A percentile compares a stretch with the other conserved stretches of the same genome.
These are phyloP conservation scores for Termitomyces sp. DNA, from an alignment of 768 basidiomycete genomes.

Conservation along the genomic window DNA sequence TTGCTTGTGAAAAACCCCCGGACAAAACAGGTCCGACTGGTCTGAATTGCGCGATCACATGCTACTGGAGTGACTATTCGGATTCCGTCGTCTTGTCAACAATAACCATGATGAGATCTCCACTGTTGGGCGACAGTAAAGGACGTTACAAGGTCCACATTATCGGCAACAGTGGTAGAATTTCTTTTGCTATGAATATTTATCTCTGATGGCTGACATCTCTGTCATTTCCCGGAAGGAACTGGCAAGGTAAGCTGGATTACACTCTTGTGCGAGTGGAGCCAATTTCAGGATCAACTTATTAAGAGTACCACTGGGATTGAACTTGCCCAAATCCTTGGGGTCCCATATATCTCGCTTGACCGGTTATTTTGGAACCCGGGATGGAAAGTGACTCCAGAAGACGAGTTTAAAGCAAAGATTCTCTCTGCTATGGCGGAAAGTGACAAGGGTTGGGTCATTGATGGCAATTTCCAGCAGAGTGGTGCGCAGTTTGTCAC, in stretches of 20 bases:
- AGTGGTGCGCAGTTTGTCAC: conserved; percentile 27
- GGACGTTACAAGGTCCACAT: conserved; percentile 44
- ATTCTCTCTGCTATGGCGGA: conserved; percentile 24
- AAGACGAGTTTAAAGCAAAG: conserved; percentile 24
- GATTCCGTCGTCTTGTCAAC: background rate
- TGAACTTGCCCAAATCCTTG: conserved; percentile 37
- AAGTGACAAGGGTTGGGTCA: conserved; percentile 41
- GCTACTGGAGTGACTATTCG: background rate
- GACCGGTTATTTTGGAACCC: conserved; percentile 47
- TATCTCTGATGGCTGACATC: background rate
- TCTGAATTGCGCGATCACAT: conserved; percentile 1
- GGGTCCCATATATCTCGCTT: conserved; percentile 40
- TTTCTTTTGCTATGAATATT: background rate
- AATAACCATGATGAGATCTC: conserved; percentile 7
- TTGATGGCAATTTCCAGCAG: conserved; percentile 42
- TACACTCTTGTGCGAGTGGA: background rate
- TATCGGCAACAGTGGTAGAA: conserved; percentile 37
- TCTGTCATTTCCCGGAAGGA: conserved; percentile 14
- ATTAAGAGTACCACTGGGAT: conserved; percentile 42
- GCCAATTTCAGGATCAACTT: background rate
- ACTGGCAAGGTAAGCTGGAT: conserved; percentile 24
- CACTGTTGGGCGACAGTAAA: conserved; percentile 37
- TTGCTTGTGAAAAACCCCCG: background rate
- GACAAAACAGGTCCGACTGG: background rate
- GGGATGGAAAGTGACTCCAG: conserved; percentile 33